Percentiles rank a stretch among this genome's conserved stretches.
These are phyloP conservation scores for Ogataea trehalophila DNA, from an alignment of 805 yeast species.

Conservation along the genomic window DNA sequence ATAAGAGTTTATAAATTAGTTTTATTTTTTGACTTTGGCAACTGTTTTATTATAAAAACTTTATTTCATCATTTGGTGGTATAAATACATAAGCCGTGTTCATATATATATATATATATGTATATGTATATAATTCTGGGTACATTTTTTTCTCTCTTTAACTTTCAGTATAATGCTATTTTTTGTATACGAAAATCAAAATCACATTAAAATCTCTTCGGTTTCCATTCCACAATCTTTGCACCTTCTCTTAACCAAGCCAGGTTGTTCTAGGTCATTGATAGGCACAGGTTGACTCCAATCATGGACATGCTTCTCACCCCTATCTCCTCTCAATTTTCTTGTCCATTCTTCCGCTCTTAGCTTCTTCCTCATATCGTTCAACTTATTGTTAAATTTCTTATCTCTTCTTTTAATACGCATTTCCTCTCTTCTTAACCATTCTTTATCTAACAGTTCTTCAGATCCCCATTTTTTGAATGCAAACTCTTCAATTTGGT, in stretches of 20 bases:
- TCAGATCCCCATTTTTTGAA: slow-evolving; percentile 92
- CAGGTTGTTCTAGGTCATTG: slow-evolving; percentile 12
- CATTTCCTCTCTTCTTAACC: slow-evolving; percentile 75
- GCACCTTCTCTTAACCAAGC: slow-evolving; percentile 57
- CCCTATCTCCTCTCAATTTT: slow-evolving; percentile 52
- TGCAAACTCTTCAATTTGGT: slow-evolving; percentile 91
- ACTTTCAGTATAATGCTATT: too few relatives aligned
- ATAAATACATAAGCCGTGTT: too few relatives aligned
- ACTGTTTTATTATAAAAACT: too few relatives aligned
- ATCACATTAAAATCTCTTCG: slow-evolving; percentile 58
- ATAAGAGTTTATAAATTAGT: too few relatives aligned
- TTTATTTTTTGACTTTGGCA: too few relatives aligned
- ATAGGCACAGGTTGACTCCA: slow-evolving; percentile 58
- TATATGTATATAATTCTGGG: too few relatives aligned
- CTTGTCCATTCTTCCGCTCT: slow-evolving; percentile 88
- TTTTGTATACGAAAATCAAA: background rate
- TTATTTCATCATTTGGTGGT: too few relatives aligned
- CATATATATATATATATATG: too few relatives aligned
- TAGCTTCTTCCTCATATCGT: slow-evolving; percentile 85
- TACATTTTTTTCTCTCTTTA: too few relatives aligned
- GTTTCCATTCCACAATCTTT: slow-evolving; percentile 77
- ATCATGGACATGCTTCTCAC: slow-evolving; percentile 62
- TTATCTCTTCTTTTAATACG: slow-evolving; percentile 71
- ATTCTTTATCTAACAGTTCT: slow-evolving; percentile 87
- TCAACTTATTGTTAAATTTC: slow-evolving; percentile 69